A percentile compares a stretch with the other conserved stretches of the same genome.
These are phyloP conservation scores for Lactarius sanguifluus DNA, from an alignment of 768 basidiomycete genomes.

Conservation along the genomic window DNA sequence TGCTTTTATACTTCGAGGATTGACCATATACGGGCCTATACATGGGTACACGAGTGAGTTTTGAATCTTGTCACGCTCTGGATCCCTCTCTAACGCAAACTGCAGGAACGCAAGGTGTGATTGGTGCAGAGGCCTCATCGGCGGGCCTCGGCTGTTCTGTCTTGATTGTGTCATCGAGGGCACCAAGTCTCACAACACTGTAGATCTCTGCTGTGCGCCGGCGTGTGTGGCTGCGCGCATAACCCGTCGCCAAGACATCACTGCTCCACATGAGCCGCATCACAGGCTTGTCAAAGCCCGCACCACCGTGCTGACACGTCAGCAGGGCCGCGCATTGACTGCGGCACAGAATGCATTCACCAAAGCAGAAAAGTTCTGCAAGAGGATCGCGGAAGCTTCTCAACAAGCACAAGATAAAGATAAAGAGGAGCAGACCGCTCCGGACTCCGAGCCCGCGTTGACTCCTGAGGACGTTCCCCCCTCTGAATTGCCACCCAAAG, in stretches of 20 bases:
- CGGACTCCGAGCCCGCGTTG: background rate
- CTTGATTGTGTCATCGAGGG: slow-evolving; percentile 34
- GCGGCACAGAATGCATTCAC: slow-evolving; percentile 5
- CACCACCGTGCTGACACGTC: slow-evolving; percentile 20
- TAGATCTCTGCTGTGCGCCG: slow-evolving; percentile 36
- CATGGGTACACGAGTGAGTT: slow-evolving; percentile 30
- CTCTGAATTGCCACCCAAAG: background rate
- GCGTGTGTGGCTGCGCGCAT: slow-evolving; percentile 31
- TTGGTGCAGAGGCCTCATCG: slow-evolving; percentile 33
- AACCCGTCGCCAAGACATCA: slow-evolving; percentile 25
- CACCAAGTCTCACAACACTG: slow-evolving; percentile 22
- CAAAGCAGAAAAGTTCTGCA: slow-evolving; percentile 3
- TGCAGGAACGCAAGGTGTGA: slow-evolving; percentile 32
- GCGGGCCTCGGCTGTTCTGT: slow-evolving; percentile 36
- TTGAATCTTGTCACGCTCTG: background rate
- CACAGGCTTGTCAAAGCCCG: slow-evolving; percentile 37
- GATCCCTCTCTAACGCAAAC: background rate
- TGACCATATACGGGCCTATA: slow-evolving; percentile 28
- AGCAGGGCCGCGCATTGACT: background rate
- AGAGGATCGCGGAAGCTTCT: background rate
- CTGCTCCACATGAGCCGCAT: slow-evolving; percentile 33
- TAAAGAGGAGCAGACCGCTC: background rate
- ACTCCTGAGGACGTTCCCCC: background rate
- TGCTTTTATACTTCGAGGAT: slow-evolving; percentile 32
- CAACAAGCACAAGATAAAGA: background rate